phyloP scores from a whole-genome alignment of 345 rosid species.

The Microthlaspi erraticum region DNA sequence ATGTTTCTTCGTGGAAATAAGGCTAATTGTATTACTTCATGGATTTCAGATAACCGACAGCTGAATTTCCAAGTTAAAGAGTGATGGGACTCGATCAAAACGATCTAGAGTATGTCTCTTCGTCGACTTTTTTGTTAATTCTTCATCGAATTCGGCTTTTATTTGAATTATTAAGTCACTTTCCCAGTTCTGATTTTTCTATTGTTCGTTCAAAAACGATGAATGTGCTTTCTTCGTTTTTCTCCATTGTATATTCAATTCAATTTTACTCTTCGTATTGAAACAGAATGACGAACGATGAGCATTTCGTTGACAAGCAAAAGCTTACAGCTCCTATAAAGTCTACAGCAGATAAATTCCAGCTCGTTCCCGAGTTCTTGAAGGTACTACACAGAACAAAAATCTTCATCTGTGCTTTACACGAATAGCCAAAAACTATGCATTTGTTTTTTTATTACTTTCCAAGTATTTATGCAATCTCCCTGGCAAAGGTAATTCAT shows the following conservation, averaged over 20 bases:
- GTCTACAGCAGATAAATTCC: slow-evolving; percentile 35
- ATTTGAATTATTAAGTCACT: not conserved
- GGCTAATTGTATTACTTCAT: not conserved
- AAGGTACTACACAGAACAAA: slow-evolving; percentile 39
- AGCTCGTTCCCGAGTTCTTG: slow-evolving; percentile 48
- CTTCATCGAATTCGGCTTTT: not conserved
- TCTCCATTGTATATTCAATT: not conserved
- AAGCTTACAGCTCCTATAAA: slow-evolving; percentile 47
- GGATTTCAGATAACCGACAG: slow-evolving; percentile 27
- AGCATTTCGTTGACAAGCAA: slow-evolving; percentile 22
- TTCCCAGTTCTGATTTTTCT: not conserved
- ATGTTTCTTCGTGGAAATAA: not conserved
- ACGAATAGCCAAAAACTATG: not conserved
- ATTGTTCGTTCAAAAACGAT: no score
- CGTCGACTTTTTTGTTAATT: not conserved
- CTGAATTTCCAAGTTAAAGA: slow-evolving; percentile 8
- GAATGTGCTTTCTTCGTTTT: not conserved
- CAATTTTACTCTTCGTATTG: slow-evolving; percentile 4
- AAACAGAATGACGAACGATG: slow-evolving; percentile 31
- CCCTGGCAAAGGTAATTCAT: not conserved
- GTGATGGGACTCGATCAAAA: slow-evolving; percentile 35
- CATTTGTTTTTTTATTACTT: not conserved
- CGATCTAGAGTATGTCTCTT: slow-evolving; percentile 35
- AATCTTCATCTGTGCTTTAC: not conserved
- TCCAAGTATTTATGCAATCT: slow-evolving; percentile 2